Evolutionary conservation across 768 basidiomycete species (phyloP).

Genomic region (Pisolithus tinctorius): DNA sequence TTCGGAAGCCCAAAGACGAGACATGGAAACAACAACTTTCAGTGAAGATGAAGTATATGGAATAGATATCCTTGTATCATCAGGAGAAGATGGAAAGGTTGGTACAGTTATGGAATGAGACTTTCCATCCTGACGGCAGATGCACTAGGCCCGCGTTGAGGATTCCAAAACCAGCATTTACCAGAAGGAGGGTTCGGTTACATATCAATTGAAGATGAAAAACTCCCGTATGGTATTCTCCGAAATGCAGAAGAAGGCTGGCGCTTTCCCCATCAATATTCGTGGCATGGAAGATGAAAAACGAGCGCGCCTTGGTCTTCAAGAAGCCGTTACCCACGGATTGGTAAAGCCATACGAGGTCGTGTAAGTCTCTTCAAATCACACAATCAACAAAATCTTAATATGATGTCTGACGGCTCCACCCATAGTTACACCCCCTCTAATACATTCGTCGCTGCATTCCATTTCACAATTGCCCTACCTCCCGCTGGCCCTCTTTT

Average conservation of each 20-base stretch:
- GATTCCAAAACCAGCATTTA: constrained; percentile 90
- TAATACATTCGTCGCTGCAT: constrained; percentile 84
- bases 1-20: constrained; percentile 73
- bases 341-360: constrained; percentile 95
- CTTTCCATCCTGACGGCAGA: neutral
- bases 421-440: constrained; percentile 66
- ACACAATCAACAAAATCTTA: neutral
- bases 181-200: constrained; percentile 79
- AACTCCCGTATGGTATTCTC: constrained; percentile 94
- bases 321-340: constrained; percentile 92
- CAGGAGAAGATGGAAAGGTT: constrained; percentile 89
- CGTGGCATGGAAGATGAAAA: constrained; percentile 94
- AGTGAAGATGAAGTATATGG: constrained; percentile 95
- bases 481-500: constrained; percentile 83
- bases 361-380: constrained; percentile 46
- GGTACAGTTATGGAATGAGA: neutral
- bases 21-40: constrained; percentile 79
- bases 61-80: constrained; percentile 84
- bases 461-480: constrained; percentile 96
- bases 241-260: constrained; percentile 97
- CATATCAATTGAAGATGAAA: constrained; percentile 97
- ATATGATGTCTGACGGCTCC: constrained; percentile 4
- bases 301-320: constrained; percentile 87
- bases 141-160: constrained; percentile 71
- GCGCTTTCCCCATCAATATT: constrained; percentile 96